These are phyloP conservation scores for Paspalum notatum DNA, from an alignment of 176 grass and related monocot genomes.

Conservation along the genomic window DNA sequence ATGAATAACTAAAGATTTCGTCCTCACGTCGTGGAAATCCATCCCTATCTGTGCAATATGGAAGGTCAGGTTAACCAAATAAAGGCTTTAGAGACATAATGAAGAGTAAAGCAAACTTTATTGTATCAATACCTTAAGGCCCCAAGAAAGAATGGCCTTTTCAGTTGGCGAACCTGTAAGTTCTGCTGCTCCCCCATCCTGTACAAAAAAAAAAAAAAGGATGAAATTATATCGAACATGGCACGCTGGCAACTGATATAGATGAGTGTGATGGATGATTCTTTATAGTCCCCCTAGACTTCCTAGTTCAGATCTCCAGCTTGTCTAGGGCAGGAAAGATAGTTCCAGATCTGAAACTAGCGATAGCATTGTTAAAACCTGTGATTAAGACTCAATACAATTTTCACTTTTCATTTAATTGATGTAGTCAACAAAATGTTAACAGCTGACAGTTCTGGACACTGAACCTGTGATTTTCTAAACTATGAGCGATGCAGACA, in stretches of 20 bases:
- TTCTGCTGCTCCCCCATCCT: conserved; percentile 74
- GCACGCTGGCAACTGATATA: conserved; percentile 10
- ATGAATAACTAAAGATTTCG: conserved; percentile 74
- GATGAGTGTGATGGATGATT: conserved; percentile 5
- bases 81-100: conserved; percentile 21
- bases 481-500: conserved; percentile 17
- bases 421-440: not conserved
- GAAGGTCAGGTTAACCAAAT: conserved; percentile 6
- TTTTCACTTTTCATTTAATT: not conserved
- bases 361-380: not conserved
- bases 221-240: conserved; percentile 27
- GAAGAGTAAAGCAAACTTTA: conserved; percentile 30
- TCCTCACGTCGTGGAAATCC: conserved; percentile 62
- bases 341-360: conserved; percentile 29
- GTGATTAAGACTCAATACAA: not conserved
- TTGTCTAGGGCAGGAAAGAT: not conserved
- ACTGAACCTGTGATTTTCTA: not conserved
- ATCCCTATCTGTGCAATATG: conserved; percentile 75
- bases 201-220: conserved; percentile 29
- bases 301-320: not conserved
- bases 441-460: conserved; percentile 4
- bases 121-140: conserved; percentile 64
- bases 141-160: conserved; percentile 96
- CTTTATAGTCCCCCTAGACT: conserved; percentile 25
- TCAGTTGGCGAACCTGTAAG: conserved; percentile 89